These are phyloP conservation scores for Cyberlindnera misumaiensis DNA, from an alignment of 805 yeast genomes.

Conservation along the genomic window DNA sequence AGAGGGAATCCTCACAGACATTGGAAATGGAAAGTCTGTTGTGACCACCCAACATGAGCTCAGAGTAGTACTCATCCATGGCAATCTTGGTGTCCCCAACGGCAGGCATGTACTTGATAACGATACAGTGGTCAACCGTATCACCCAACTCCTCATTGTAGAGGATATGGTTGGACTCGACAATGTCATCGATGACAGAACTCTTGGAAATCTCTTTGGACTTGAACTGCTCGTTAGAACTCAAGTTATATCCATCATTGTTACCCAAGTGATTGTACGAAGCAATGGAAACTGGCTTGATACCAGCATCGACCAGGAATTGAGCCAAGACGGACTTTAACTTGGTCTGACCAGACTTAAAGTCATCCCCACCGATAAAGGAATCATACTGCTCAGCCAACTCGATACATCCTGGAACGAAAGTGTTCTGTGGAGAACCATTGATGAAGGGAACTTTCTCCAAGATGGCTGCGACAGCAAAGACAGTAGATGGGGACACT, in stretches of 20 bases:
- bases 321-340: conserved; percentile 95
- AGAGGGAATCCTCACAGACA: conserved; percentile 91
- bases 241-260: conserved; percentile 89
- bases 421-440: conserved; percentile 96
- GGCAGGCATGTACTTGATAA: conserved; percentile 88
- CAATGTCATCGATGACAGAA: conserved; percentile 90
- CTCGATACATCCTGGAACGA: conserved; percentile 91
- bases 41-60: conserved; percentile 96
- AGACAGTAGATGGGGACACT: conserved; percentile 87
- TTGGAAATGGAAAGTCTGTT: conserved; percentile 90
- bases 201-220: conserved; percentile 93
- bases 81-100: conserved; percentile 97
- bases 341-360: conserved; percentile 95
- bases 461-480: conserved; percentile 88
- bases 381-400: conserved; percentile 71
- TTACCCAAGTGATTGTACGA: conserved; percentile 95
- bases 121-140: conserved; percentile 88
- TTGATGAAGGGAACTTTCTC: conserved; percentile 88
- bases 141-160: conserved; percentile 77
- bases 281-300: conserved; percentile 89
- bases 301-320: conserved; percentile 94
- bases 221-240: conserved; percentile 88
- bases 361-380: conserved; percentile 95
- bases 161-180: conserved; percentile 76
- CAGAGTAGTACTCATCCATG: conserved; percentile 97